Evolutionary conservation across 352 stramenopile species (phyloP), one percentile per base, ranked within the genome.

Genomic region (Pythium aquatile): DNA sequence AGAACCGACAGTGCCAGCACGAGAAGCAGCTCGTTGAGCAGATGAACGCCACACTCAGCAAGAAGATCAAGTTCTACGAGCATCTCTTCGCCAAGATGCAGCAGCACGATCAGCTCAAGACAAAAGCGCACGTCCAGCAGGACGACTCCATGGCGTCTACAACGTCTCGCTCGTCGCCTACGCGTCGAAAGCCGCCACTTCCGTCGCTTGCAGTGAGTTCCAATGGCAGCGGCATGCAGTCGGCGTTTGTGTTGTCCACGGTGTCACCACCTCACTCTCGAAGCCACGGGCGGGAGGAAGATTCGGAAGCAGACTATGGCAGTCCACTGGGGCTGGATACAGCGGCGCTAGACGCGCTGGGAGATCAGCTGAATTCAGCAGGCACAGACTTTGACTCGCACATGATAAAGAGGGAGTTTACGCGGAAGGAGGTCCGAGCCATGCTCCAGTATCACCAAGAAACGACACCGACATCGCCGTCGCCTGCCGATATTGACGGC

Each of bases 21-120:
- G 77, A 86, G 24, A 79, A 80, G 66, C 68, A 79, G 47, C 71
- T 90, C 6, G 75, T 85, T 16, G 77, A 87, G n/a, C 76, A 86
- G 26, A 90, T 90, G 79, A 87, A 81, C 20, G 63, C 66, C 3
- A 73, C 60, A 0, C 53, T 90, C 16, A 88, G 75, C 59, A 79
- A 83, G 55, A 87, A 84, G 39, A 55, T 90, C 30, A 79, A 79
- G 42, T 88, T 90, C 48, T 90, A 87, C 65, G 78, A 88, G 37
- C 78, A 88, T 35, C 56, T 90, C 14, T 83, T 90, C 30, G 67
- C 72, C 2, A 87, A 84, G 48, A 83, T 89, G 75, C 77, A 89
- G 65, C 68, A 77, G 9, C 64, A 83, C 33, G 75, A 89, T 29
- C 71, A 79, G 17, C 30, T 42, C 3, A 75, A 71, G 26, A 61